Conservation (phyloP, 768 basidiomycete species). For the Hirschioporus abietinus region DNA sequence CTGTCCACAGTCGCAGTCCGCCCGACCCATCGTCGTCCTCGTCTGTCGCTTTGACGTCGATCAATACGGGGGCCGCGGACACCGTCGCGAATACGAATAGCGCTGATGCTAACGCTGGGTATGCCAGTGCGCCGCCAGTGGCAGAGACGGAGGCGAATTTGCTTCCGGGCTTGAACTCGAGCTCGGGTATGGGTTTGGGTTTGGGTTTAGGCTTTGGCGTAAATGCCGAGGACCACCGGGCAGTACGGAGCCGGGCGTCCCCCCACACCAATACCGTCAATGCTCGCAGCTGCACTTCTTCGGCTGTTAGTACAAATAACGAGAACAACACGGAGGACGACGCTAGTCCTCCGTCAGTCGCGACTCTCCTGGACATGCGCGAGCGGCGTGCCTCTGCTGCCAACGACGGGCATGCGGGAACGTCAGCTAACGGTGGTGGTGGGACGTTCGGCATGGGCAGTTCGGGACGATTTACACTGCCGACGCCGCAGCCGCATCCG, state of each 20-base stretch:
- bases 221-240: background rate
- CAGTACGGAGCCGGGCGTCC: background rate
- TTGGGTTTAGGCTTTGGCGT: no score
- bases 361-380: background rate
- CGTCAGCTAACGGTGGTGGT: no score
- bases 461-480: background rate
- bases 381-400: background rate
- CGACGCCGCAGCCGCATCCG: conserved; percentile 1
- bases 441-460: background rate
- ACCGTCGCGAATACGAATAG: no score
- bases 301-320: background rate
- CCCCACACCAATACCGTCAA: background rate
- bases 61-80: background rate
- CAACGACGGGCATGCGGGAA: background rate
- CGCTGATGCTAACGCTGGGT: no score
- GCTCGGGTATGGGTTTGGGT: no score
- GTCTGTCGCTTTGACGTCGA: background rate
- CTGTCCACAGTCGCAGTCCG: background rate
- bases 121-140: background rate
- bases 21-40: background rate
- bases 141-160: background rate
- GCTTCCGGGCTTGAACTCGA: background rate
- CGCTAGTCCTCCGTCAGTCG: background rate
- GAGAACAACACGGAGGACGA: background rate
- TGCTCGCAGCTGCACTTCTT: background rate